phyloP scores from a whole-genome alignment of 1,284 basidiomycete genomes.

The Sphaerobolus stellatus region DNA sequence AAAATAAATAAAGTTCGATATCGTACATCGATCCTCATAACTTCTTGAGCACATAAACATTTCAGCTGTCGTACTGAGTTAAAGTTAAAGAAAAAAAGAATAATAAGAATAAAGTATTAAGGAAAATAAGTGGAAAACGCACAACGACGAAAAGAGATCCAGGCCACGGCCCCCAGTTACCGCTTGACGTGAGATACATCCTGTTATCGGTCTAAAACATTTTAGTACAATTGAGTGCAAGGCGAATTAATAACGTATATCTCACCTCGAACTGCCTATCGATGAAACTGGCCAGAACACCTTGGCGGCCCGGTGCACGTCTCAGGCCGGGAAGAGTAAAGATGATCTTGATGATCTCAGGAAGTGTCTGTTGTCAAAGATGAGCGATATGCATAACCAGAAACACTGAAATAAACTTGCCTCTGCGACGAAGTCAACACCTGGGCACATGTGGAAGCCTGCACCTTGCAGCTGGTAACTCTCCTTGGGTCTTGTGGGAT shows the following conservation, averaged over 20 bases:
- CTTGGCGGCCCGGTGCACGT: slow-evolving; percentile 42
- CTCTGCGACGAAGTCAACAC: slow-evolving; percentile 31
- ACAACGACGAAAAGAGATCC: slow-evolving; percentile 15
- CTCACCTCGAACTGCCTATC: not conserved
- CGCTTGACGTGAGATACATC: slow-evolving; percentile 28
- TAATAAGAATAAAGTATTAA: not conserved
- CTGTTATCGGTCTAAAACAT: slow-evolving; percentile 26
- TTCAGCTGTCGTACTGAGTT: not conserved
- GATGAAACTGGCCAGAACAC: slow-evolving; percentile 38
- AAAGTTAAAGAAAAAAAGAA: too few relatives aligned
- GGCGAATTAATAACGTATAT: not conserved
- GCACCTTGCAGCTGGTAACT: slow-evolving; percentile 44
- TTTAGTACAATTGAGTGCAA: not conserved
- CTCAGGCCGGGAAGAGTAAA: slow-evolving; percentile 47
- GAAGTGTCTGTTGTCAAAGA: slow-evolving; percentile 27
- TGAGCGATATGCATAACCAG: not conserved
- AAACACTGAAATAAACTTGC: not conserved
- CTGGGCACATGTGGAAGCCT: slow-evolving; percentile 47
- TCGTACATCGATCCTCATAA: too few relatives aligned
- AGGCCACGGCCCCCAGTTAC: slow-evolving; percentile 30
- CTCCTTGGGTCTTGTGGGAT: slow-evolving; percentile 38
- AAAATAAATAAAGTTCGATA: too few relatives aligned
- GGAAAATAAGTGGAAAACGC: not conserved
- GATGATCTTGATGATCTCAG: slow-evolving; percentile 45
- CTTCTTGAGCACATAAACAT: too few relatives aligned